Evolutionary conservation across 306 rosid species (phyloP), one percentile per base, ranked within the genome.

Genomic region (Lathyrus oleraceus): DNA sequence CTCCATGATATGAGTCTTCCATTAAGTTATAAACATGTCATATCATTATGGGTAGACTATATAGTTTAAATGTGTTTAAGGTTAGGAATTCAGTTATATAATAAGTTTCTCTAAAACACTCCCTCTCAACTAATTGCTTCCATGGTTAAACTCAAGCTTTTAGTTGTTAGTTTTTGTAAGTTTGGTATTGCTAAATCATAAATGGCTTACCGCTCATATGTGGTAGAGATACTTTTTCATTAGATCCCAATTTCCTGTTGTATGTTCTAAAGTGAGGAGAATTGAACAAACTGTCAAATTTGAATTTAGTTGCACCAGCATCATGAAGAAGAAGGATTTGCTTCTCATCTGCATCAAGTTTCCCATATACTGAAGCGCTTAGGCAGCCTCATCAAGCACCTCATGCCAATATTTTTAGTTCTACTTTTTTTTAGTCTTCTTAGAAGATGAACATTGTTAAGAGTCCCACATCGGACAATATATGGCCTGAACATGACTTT

Each of bases 371-470:
- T 35, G 17, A 32, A 66, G 39, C 14, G 2, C 61, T 60, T 66
- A 43, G 60, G 62, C 20, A 56, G 73, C 38, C 6, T 8, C 15
- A 11, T 64, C 78, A 53, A 57, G 25, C 58, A 42, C 60, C 67
- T 30, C 51, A 20, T 54, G 16, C 10, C 54, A 36, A 59, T 21
- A 35, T 32, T 68, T 35, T 36, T 32, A 44, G 17, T 28, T 65
- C 59, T 47, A 32, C 73, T 15, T 27, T 60, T 39, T 48, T 13
- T 49, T 49, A 12, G 39, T 58, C 61, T 66, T 59, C 30, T 16
- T 32, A 21, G 47, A 42, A 19, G 12, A 56, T 58, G 53, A 71
- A 21, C n/a, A n/a, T n/a, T n/a, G n/a, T n/a, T n/a, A n/a, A n/a
- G n/a, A n/a, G n/a, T n/a, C n/a, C n/a, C n/a, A n/a, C n/a, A n/a